Base-by-base conservation (phyloP, 225 moss, liverwort and hornwort genomes). In the Physcomitrellopsis africana region DNA sequence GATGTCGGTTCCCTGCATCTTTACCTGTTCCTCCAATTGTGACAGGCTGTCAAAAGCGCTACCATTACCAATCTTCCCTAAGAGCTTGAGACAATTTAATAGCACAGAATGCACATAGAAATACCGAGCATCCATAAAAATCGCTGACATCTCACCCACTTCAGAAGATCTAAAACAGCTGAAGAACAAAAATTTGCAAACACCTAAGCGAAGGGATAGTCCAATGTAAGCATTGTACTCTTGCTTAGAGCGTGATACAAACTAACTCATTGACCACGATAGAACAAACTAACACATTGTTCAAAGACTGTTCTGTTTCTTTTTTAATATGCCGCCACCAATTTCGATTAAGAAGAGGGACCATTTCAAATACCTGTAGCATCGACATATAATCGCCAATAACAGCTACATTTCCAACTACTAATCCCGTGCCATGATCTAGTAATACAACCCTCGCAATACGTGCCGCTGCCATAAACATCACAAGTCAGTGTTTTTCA, bases 21-120 rank as follows among this genome's bases (percentile, higher is more conserved):
- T 96, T 96, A 46, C 96, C 96, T 55, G 96, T 96, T 65, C 94
- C 96, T 87, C 94, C 96, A 41, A 96, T 81, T 20, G 96, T 96
- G 51, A 96, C 96, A 69, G 93, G 93, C 90, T 95, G 89, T 49
- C 67, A 48, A 79, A 65, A 11, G 18, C 18, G 29, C 51, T 57
- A 8, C 16, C 51, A 51, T 12, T 11, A 11, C 51, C 46, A 9
- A 66, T 42, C 58, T 53, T 47, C 75, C 54, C 58, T 55, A 71
- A 20, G 72, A 32, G 1, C 20, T 11, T 19, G 45, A 66, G 71
- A 72, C 18, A 72, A 52, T 14, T 42, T 67, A 16, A 45, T 24
- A 26, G 15, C 49, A 68, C 14, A 14, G 53, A 63, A 23, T 15
- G 22, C 51, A 63, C 42, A 44, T 11, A 24, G 24, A 10, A 24